Evolutionary conservation across 1,284 basidiomycete species (phyloP).

Genomic region (Ceratobasidium papillatum): DNA sequence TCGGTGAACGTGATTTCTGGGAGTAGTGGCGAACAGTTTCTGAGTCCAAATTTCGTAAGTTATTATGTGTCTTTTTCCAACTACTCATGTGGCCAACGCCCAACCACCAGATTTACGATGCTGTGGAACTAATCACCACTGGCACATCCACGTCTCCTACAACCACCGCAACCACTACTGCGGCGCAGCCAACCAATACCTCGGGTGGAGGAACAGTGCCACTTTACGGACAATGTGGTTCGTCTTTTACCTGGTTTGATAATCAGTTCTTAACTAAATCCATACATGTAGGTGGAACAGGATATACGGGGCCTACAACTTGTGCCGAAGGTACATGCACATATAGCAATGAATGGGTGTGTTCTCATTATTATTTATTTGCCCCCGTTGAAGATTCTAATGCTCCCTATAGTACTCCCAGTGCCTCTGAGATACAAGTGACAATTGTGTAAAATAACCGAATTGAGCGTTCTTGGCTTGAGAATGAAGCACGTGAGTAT

Average conservation of each 20-base stretch:
- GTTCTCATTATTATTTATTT: neutral
- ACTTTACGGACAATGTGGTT: constrained; percentile 21
- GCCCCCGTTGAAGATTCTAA: neutral
- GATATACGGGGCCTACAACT: constrained; percentile 27
- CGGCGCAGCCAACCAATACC: constrained; percentile 7
- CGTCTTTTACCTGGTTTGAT: neutral
- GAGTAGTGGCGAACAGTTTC: constrained; percentile 12
- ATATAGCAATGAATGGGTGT: constrained; percentile 26
- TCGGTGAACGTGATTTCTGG: constrained; percentile 29
- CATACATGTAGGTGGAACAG: neutral
- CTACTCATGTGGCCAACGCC: constrained; percentile 3
- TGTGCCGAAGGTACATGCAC: constrained; percentile 27
- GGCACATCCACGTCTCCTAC: constrained; percentile 15
- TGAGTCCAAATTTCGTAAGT: constrained; percentile 38
- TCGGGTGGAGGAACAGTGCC: constrained; percentile 27
- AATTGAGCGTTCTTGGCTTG: constrained; percentile 3
- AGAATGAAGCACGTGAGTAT: constrained; percentile 2
- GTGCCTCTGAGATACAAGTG: neutral
- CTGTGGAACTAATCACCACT: constrained; percentile 21
- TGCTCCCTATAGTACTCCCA: constrained; percentile 3
- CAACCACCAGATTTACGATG: constrained; percentile 30
- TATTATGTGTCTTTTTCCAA: too few species aligned
- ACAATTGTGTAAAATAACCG: neutral
- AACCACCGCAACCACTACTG: constrained; percentile 7
- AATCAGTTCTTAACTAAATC: neutral